A percentile compares a stretch with the other conserved stretches of the same genome.
phyloP scores from a whole-genome alignment of 768 basidiomycete genomes.

The Hypsizygus marmoreus region DNA sequence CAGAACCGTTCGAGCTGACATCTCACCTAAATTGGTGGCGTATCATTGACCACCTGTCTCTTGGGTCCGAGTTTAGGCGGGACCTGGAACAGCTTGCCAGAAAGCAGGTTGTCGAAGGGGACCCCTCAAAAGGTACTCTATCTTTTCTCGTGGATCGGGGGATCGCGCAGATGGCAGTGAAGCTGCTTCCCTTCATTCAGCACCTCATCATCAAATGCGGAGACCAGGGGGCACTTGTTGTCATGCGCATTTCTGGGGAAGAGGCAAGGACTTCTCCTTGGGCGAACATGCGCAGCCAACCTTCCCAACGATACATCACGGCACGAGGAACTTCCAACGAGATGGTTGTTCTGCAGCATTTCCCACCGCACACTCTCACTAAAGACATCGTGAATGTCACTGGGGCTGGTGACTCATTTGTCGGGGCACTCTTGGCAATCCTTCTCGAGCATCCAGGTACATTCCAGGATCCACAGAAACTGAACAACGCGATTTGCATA shows the following conservation, averaged over 20 bases:
- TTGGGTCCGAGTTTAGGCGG: slow-evolving; percentile 67
- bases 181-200: slow-evolving; percentile 83
- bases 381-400: slow-evolving; percentile 70
- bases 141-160: slow-evolving; percentile 71
- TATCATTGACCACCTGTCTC: slow-evolving; percentile 58
- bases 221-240: slow-evolving; percentile 61
- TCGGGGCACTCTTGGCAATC: slow-evolving; percentile 73
- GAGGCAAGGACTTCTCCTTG: slow-evolving; percentile 49
- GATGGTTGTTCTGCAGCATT: slow-evolving; percentile 70
- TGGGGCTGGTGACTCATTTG: slow-evolving; percentile 48
- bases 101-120: slow-evolving; percentile 41
- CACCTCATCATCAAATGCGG: slow-evolving; percentile 88
- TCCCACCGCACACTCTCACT: slow-evolving; percentile 55
- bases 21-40: slow-evolving; percentile 66
- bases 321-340: slow-evolving; percentile 48
- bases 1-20: slow-evolving; percentile 49
- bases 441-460: slow-evolving; percentile 46
- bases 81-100: slow-evolving; percentile 65
- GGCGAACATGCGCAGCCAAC: slow-evolving; percentile 49
- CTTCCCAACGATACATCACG: slow-evolving; percentile 49
- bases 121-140: slow-evolving; percentile 44
- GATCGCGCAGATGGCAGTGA: slow-evolving; percentile 76
- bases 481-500: slow-evolving; percentile 47
- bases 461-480: slow-evolving; percentile 45
- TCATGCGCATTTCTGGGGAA: slow-evolving; percentile 48